phyloP scores from a whole-genome alignment of 1,139 yeast species.

The Trichomonascaceae sp. region DNA sequence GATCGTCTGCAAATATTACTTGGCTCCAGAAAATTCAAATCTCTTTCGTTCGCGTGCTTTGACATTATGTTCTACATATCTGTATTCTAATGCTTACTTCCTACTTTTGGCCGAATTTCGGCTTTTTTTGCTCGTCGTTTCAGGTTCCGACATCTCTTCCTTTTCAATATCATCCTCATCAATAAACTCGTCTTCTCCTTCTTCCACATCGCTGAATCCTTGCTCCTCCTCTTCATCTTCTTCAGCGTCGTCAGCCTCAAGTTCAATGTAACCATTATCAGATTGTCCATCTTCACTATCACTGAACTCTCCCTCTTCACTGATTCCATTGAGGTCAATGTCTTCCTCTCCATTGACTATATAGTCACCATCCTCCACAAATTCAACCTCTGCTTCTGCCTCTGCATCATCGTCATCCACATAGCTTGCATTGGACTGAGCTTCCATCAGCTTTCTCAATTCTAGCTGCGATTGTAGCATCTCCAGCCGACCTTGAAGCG shows the following conservation, averaged over 20 bases:
- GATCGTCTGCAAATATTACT: too few relatives aligned
- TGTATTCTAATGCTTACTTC: neutral
- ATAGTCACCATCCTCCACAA: conserved; percentile 48
- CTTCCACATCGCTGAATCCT: conserved; percentile 27
- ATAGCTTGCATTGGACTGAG: conserved; percentile 13
- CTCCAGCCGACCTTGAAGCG: conserved; percentile 75
- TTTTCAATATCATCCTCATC: conserved; percentile 22
- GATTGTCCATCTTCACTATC: conserved; percentile 25
- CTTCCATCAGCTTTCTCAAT: conserved; percentile 52
- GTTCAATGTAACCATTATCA: conserved; percentile 21
- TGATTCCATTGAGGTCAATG: conserved; percentile 38
- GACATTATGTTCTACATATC: neutral
- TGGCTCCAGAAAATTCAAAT: too few relatives aligned
- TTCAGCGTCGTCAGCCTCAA: conserved; percentile 23
- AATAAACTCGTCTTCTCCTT: conserved; percentile 12
- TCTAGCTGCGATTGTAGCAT: conserved; percentile 65
- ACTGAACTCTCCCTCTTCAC: conserved; percentile 29
- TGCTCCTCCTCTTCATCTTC: conserved; percentile 25
- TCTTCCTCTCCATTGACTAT: conserved; percentile 40
- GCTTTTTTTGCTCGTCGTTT: neutral
- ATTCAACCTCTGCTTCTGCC: conserved; percentile 41
- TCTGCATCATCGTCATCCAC: conserved; percentile 29
- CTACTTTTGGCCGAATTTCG: neutral
- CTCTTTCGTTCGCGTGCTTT: too few relatives aligned
- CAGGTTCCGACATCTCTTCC: conserved; percentile 11